phyloP scores from a whole-genome alignment of 2,329 filamentous ascomycete genomes.

The Nemania sp. region DNA sequence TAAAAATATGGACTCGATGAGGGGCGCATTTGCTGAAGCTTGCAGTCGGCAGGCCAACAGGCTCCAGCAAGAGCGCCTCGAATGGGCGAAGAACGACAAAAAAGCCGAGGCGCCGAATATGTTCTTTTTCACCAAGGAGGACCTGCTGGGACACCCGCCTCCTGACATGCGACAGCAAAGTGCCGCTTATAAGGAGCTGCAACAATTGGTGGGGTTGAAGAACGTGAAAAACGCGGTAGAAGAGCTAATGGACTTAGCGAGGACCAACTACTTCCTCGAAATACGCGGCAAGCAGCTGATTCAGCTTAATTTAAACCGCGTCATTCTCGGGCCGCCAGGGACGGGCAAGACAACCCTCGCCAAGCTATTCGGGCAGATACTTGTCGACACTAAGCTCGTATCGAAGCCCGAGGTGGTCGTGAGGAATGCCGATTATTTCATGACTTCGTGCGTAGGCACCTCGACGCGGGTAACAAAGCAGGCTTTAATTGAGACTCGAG shows the following conservation, averaged over 20 bases:
- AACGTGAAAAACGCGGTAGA: neutral
- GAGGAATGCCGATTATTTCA: neutral
- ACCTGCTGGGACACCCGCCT: neutral
- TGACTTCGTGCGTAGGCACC: neutral
- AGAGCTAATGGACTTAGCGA: neutral
- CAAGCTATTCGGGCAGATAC: slow-evolving; percentile 76
- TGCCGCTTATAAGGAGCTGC: slow-evolving; percentile 33
- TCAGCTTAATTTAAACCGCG: slow-evolving; percentile 67
- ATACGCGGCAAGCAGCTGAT: neutral
- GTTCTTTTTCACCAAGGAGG: neutral
- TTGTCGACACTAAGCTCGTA: slow-evolving; percentile 74
- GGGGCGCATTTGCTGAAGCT: too few relatives aligned
- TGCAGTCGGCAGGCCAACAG: too few relatives aligned
- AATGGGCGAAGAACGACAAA: too few relatives aligned
- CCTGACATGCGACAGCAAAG: neutral
- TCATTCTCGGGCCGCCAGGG: slow-evolving; percentile 78
- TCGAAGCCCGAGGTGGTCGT: slow-evolving; percentile 68
- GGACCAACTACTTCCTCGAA: neutral
- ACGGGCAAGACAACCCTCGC: slow-evolving; percentile 83
- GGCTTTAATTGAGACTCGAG: neutral
- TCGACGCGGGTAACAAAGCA: neutral
- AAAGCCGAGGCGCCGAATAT: too few relatives aligned
- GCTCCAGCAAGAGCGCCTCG: too few relatives aligned
- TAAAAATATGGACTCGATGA: too few relatives aligned
- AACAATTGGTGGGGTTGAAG: neutral